Evolutionary conservation across 1,284 basidiomycete species (phyloP).

Genomic region (Gymnopus androsaceus): DNA sequence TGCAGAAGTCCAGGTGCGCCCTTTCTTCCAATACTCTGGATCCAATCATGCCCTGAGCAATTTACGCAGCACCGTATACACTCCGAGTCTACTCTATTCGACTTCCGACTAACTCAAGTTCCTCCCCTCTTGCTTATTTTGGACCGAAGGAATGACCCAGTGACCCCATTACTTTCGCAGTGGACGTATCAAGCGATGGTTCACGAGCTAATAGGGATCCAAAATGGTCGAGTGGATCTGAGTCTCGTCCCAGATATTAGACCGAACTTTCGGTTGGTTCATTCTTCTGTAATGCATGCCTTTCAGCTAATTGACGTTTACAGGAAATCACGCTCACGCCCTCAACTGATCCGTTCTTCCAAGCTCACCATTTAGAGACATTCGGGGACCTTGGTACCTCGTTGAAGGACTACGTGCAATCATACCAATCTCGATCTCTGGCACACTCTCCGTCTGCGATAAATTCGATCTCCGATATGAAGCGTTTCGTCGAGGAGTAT

Average conservation of each 20-base stretch:
- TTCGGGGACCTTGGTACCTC: constrained; percentile 97
- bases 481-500: constrained; percentile 97
- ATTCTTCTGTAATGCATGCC: constrained; percentile 1
- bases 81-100: constrained; percentile 72
- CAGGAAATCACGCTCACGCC: constrained; percentile 95
- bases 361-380: constrained; percentile 88
- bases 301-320: constrained; percentile 4
- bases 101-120: constrained; percentile 76
- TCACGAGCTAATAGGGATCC: constrained; percentile 92
- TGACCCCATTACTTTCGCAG: constrained; percentile 95
- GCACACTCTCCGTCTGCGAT: constrained; percentile 81
- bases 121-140: constrained; percentile 76
- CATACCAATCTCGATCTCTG: constrained; percentile 87
- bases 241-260: constrained; percentile 84
- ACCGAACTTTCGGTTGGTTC: constrained; percentile 80
- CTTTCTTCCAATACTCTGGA: not conserved
- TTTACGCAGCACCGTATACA: constrained; percentile 66
- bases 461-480: constrained; percentile 97
- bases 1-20: constrained; percentile 76
- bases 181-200: constrained; percentile 99
- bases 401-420: constrained; percentile 91
- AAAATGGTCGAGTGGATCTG: constrained; percentile 91
- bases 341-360: constrained; percentile 93
- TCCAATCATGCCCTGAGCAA: constrained; percentile 8
- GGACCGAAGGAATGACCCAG: constrained; percentile 95